Conservation (phyloP, 805 yeast genomes). For the Candida nonsorbophila region DNA sequence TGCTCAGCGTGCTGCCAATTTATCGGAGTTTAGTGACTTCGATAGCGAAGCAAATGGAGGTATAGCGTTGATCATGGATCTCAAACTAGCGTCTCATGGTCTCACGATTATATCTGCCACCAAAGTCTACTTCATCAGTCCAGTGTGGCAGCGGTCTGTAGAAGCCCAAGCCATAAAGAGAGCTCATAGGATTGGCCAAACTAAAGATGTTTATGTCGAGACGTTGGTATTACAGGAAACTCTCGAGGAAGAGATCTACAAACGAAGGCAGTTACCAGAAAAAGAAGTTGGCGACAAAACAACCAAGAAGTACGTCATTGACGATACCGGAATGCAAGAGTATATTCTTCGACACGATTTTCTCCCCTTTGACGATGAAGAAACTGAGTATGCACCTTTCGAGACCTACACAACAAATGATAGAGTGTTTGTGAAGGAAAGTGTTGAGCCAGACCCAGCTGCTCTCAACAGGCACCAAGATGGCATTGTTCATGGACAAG, state of each 20-base stretch:
- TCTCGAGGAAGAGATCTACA: conserved; percentile 64
- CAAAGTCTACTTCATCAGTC: conserved; percentile 63
- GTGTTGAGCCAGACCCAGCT: conserved; percentile 7
- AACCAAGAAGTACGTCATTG: conserved; percentile 41
- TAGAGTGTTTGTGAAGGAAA: neutral
- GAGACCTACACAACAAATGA: conserved; percentile 14
- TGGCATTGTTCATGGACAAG: conserved; percentile 2
- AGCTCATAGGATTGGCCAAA: conserved; percentile 73
- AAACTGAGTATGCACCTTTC: conserved; percentile 33
- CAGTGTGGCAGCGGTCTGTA: conserved; percentile 63
- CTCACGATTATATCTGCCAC: conserved; percentile 65
- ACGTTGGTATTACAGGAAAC: conserved; percentile 59
- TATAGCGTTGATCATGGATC: conserved; percentile 58
- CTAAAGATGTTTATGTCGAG: conserved; percentile 60
- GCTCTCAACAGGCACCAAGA: conserved; percentile 8
- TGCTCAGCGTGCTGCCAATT: conserved; percentile 45
- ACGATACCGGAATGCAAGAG: conserved; percentile 54
- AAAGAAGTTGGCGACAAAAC: conserved; percentile 7
- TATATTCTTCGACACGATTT: conserved; percentile 49
- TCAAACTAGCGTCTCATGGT: conserved; percentile 65
- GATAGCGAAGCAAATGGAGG: conserved; percentile 35
- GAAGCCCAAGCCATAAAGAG: conserved; percentile 77
- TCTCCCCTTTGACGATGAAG: conserved; percentile 21
- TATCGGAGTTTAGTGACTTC: conserved; percentile 45
- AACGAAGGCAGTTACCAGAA: conserved; percentile 18